Evolutionary conservation across 192 early-diverging fungal species (phyloP).

Genomic region (Phycomyces blakesleeanus): DNA sequence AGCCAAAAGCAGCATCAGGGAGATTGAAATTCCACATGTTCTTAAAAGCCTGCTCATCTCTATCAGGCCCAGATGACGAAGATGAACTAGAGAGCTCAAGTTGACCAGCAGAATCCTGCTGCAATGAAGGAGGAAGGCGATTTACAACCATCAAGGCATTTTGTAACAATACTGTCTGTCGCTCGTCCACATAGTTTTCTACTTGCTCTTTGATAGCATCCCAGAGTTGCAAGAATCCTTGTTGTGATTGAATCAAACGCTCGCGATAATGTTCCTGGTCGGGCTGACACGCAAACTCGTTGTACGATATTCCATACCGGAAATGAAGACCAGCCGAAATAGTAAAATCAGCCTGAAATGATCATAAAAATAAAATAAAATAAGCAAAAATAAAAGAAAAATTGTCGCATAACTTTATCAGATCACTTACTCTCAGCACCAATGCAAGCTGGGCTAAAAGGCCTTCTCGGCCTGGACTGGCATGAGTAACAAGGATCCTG

Average conservation of each 20-base stretch:
- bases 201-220: conserved; percentile 52
- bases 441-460: conserved; percentile 54
- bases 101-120: conserved; percentile 24
- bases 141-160: conserved; percentile 53
- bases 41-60: conserved; percentile 55
- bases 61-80: conserved; percentile 5
- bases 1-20: conserved; percentile 54
- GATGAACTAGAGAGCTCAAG: too few species aligned
- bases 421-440: conserved; percentile 46
- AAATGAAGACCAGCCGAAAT: conserved; percentile 62
- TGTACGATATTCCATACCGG: conserved; percentile 58
- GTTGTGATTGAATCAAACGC: conserved; percentile 46
- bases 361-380: too few species aligned
- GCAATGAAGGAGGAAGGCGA: conserved; percentile 39
- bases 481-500: conserved; percentile 52
- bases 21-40: conserved; percentile 66
- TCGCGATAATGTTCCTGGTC: conserved; percentile 52
- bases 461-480: conserved; percentile 57
- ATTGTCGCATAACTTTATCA: neutral
- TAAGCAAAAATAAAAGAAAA: too few species aligned
- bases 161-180: conserved; percentile 45
- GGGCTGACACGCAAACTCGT: conserved; percentile 54
- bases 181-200: conserved; percentile 44
- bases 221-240: conserved; percentile 51
- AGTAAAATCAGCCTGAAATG: conserved; percentile 54